Base-by-base conservation (phyloP, 2,329 filamentous ascomycete genomes). In the Lomentospora prolificans region DNA sequence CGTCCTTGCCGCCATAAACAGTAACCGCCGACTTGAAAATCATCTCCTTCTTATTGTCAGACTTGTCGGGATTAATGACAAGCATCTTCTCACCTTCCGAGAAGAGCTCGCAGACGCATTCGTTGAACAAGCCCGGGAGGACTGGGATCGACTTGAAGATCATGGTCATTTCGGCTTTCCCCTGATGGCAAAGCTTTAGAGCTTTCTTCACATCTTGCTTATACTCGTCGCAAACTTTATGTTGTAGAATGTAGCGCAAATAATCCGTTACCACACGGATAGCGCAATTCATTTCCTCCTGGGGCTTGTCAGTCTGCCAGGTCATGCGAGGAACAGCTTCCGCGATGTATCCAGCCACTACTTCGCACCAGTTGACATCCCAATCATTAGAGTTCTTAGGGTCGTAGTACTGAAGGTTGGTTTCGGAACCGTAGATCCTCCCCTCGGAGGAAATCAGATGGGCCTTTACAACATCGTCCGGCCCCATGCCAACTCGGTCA, bases 201-300 rank as follows among this genome's bases (percentile, higher is more conserved):
- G 91, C 90, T 0, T 76, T 72, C 14, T 80, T 70, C 57, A 97
- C 75, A 60, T 92, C 80, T 0, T 77, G 72, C 0, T 70, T 74
- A 65, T 91, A 87, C 67, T 97, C 94, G 0, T 87, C 86, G 64
- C 90, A 96, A 14, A 95, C 92, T 36, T 87, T 80, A 64, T 97
- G 91, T 58, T 87, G 81, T 8, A 91, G 75, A 0, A 97, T 75
- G 61, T 96, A 99, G 60, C 89, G 88, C 60, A 96, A 81, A 65
- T 97, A 97, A 65, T 94, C 95, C 58, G 82, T 81, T 41, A 96
- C 76, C 0, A 95, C 81, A 31, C 79, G 77, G 19, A 85, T 81
- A 3, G 82, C 83, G 5, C 77, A 69, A 19, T 22, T 24, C 10
- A 14, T 50, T 44, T 56, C 46, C 4, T 3, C 25, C 17, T 30